Conservation (phyloP, 2,329 filamentous ascomycete genomes). For the Arthrobotrys megalospora region DNA sequence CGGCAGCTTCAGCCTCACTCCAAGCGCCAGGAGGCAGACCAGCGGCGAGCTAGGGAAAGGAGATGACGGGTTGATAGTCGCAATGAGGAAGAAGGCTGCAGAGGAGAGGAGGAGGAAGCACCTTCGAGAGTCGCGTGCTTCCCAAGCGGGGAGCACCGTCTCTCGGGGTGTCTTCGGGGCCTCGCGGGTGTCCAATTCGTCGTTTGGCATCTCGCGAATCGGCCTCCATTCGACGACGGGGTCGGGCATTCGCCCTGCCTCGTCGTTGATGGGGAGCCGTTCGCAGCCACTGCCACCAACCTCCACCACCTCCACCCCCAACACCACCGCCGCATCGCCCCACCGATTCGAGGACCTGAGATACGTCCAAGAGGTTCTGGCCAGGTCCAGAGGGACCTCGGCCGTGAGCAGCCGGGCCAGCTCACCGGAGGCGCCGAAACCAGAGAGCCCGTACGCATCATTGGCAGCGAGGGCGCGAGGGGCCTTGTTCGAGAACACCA, state of each 20-base stretch:
- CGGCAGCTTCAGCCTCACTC: slow-evolving; percentile 34
- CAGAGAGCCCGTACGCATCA: slow-evolving; percentile 34
- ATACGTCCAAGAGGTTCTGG: slow-evolving; percentile 54
- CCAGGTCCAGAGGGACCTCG: slow-evolving; percentile 38
- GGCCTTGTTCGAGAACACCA: slow-evolving; percentile 44
- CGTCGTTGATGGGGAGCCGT: slow-evolving; percentile 24
- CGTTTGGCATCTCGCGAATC: slow-evolving; percentile 57
- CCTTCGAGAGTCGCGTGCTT: slow-evolving; percentile 37
- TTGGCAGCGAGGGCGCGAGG: slow-evolving; percentile 44
- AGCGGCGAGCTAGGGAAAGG: slow-evolving; percentile 56
- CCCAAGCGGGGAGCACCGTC: slow-evolving; percentile 39
- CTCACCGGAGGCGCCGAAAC: slow-evolving; percentile 35
- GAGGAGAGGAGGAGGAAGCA: slow-evolving; percentile 41
- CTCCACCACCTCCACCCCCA: not conserved
- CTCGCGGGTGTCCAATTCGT: slow-evolving; percentile 48
- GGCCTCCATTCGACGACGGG: slow-evolving; percentile 55
- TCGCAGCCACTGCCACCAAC: slow-evolving; percentile 26
- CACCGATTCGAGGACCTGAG: slow-evolving; percentile 42
- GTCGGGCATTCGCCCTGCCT: slow-evolving; percentile 37
- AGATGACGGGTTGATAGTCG: slow-evolving; percentile 37
- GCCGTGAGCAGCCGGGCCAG: slow-evolving; percentile 48
- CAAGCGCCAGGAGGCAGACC: slow-evolving; percentile 35
- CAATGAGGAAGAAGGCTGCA: slow-evolving; percentile 50
- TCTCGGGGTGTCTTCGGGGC: slow-evolving; percentile 34
- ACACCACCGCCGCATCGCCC: slow-evolving; percentile 1